Evolutionary conservation across 2,329 filamentous ascomycete genomes (phyloP).

Genomic region (Sporothrix mexicana): DNA sequence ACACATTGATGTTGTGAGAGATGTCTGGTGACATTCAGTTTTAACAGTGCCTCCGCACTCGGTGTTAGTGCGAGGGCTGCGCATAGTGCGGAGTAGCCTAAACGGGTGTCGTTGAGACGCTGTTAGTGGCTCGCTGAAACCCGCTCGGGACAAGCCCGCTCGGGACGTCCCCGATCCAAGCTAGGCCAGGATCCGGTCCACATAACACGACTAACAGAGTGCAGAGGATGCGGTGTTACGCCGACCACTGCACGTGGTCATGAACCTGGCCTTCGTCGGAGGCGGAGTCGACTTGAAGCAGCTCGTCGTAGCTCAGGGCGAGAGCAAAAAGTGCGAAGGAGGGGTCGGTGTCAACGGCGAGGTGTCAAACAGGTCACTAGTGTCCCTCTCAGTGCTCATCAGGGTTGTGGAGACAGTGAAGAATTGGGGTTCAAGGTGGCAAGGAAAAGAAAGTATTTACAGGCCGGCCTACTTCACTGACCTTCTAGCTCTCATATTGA

Average conservation of each 20-base stretch:
- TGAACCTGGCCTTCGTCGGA: not conserved
- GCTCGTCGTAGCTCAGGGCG: too few relatives aligned
- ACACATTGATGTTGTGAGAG: not conserved
- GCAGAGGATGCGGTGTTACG: not conserved
- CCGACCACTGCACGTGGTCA: not conserved
- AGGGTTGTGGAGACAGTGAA: not conserved
- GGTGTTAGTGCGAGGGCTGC: not conserved
- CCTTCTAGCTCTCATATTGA: not conserved
- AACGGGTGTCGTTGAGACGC: not conserved
- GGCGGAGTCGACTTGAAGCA: not conserved
- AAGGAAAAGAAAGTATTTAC: not conserved
- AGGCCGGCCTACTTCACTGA: not conserved
- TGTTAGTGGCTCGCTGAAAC: not conserved
- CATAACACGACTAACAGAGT: not conserved
- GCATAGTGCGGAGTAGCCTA: conserved; percentile 8
- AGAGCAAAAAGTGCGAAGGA: not conserved
- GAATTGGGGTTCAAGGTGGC: not conserved
- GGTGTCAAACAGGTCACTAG: not conserved
- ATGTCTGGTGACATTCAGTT: not conserved
- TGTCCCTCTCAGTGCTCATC: conserved; percentile 7
- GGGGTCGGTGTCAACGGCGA: not conserved
- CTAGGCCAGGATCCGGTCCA: not conserved
- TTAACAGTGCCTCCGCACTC: too few relatives aligned
- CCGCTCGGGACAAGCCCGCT: conserved; percentile 7
- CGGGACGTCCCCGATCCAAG: not conserved